Evolutionary conservation across 2,329 filamentous ascomycete species (phyloP), one percentile per base, ranked within the genome.

Genomic region (Ustulina deusta): DNA sequence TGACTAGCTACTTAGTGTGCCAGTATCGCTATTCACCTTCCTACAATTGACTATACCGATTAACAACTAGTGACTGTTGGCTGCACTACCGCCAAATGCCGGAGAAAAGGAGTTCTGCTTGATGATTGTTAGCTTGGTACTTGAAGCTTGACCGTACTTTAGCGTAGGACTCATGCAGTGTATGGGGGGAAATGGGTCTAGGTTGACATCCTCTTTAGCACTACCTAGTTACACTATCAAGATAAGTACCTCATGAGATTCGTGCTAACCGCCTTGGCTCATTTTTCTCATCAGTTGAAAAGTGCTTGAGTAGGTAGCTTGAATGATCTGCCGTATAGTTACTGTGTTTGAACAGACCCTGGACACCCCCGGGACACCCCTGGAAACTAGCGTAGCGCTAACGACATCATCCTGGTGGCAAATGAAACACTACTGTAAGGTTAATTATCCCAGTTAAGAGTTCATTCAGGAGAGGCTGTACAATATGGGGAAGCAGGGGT

Each of bases 341-440:
- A 55, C 60, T 25, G 11, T 60, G 38, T 62, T 27, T 36, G 63
- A 25, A 32, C 32, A 34, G 49, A 52, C 15, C 29, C 56, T 20
- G 15, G 46, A 0, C 4, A 27, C 25, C 6, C 10, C 40, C 7
- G 29, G 29, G 7, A 32, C 29, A 4, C 29, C 11, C 22, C 56
- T 42, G 20, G 27, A 2, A 1, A 6, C 13, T 55, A 65, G 63
- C 15, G 17, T 17, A 44, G 17, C 46, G 34, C 54, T 63, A 44
- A 42, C 20, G 1, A 15, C 1, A 58, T 27, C 46, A 58, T 25
- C 54, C 61, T 34, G 11, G 32, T 27, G 34, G 20, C 1, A 58
- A 49, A 58, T 52, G 52, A 44, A 48, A 51, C 11, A 32, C 10
- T 46, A 55, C 20, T 36, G n/a, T 42, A 48, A 58, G 63, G 63